A percentile compares a stretch with the other conserved stretches of the same genome.
phyloP scores from a whole-genome alignment of 345 rosid genomes.

The Ceriops zippeliana region DNA sequence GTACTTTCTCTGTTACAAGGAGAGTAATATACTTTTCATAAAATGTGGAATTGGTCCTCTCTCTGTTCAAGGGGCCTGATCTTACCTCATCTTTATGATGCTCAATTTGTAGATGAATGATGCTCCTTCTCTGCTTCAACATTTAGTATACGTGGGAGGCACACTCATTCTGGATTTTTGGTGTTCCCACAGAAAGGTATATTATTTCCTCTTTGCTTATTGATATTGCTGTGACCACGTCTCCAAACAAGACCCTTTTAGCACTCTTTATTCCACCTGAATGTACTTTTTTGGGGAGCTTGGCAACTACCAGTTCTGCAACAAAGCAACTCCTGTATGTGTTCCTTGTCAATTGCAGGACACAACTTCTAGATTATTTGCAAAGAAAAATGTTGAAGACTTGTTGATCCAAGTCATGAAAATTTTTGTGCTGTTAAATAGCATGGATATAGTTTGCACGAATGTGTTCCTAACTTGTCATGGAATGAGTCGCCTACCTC shows the following conservation, averaged over 20 bases:
- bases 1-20: neutral
- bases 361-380: neutral
- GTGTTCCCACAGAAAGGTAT: conserved; percentile 28
- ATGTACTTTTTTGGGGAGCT: conserved; percentile 24
- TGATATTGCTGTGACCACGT: conserved; percentile 29
- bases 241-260: conserved; percentile 34
- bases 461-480: neutral
- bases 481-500: conserved; percentile 19
- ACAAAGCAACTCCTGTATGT: neutral
- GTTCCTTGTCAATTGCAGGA: neutral
- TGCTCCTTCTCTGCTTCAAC: conserved; percentile 25
- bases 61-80: neutral
- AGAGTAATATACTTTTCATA: neutral
- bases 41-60: neutral
- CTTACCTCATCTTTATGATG: conserved; percentile 25
- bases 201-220: conserved; percentile 27
- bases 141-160: conserved; percentile 18
- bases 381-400: neutral
- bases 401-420: neutral
- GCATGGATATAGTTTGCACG: neutral
- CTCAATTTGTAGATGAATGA: conserved; percentile 29
- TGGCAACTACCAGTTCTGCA: conserved; percentile 30
- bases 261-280: conserved; percentile 27
- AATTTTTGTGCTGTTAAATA: neutral
- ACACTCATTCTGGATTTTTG: conserved; percentile 23